Conservation (phyloP, 352 stramenopile species). For the Phytophthora kernoviae region DNA sequence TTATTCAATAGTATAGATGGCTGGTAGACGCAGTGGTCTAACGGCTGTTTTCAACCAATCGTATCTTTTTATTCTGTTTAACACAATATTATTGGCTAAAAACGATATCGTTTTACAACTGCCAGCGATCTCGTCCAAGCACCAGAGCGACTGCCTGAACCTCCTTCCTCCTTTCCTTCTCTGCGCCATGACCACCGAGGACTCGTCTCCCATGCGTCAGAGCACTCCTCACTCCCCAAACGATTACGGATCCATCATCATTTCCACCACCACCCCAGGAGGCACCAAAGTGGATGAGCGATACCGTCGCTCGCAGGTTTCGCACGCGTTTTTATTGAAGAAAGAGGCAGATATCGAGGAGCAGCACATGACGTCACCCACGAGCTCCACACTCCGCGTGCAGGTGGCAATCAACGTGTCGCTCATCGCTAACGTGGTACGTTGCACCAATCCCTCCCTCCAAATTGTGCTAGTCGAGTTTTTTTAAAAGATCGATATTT, state of each 20-base stretch:
- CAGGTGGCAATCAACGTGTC: conserved; percentile 76
- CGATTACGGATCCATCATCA: conserved; percentile 25
- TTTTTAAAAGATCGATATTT: too few species aligned
- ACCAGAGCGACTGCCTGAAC: background rate
- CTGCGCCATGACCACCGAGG: conserved; percentile 6
- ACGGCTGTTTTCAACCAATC: conserved; percentile 2
- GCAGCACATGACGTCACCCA: conserved; percentile 41
- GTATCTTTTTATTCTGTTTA: too few species aligned
- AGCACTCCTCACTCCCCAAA: conserved; percentile 17
- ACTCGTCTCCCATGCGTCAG: conserved; percentile 9
- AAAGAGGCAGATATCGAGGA: conserved; percentile 56
- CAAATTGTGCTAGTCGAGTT: conserved; percentile 1
- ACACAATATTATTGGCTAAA: too few species aligned
- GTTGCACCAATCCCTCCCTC: conserved; percentile 15
- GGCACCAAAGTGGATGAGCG: conserved; percentile 29
- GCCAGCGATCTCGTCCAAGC: background rate
- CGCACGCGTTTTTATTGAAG: conserved; percentile 70
- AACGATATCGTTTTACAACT: too few species aligned
- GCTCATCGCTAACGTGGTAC: conserved; percentile 71
- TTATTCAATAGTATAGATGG: conserved; percentile 13
- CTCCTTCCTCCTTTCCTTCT: background rate
- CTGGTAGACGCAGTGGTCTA: background rate
- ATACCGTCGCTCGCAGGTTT: conserved; percentile 66
- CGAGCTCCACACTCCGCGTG: conserved; percentile 39
- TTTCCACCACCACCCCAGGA: conserved; percentile 15